Conservation (phyloP, 805 yeast species). For the Teunomyces tritomae region DNA sequence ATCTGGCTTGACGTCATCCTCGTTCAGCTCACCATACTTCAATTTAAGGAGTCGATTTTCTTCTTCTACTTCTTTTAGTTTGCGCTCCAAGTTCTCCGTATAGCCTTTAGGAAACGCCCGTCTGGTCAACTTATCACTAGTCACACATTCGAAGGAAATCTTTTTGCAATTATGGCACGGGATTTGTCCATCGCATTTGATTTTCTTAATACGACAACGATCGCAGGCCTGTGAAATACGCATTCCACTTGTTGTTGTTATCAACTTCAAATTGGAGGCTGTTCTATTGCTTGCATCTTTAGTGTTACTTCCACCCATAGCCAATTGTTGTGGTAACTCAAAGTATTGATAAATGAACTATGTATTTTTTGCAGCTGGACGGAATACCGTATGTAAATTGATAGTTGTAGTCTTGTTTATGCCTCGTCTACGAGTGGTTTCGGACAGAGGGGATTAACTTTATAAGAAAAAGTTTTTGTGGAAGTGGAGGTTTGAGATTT, state of each 20-base stretch:
- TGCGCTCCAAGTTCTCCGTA: slow-evolving; percentile 69
- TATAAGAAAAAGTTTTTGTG: slow-evolving; percentile 3
- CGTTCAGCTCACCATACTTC: neutral
- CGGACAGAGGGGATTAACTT: slow-evolving; percentile 4
- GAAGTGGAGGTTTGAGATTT: neutral
- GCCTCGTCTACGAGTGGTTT: neutral
- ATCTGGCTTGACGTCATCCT: neutral
- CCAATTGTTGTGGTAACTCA: neutral
- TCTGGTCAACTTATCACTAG: slow-evolving; percentile 70
- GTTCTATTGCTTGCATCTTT: slow-evolving; percentile 14
- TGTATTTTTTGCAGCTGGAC: neutral
- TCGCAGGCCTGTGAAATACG: slow-evolving; percentile 81
- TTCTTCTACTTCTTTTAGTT: slow-evolving; percentile 58
- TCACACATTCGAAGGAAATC: slow-evolving; percentile 66
- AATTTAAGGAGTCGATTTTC: slow-evolving; percentile 42
- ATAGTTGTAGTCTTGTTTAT: neutral
- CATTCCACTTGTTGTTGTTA: slow-evolving; percentile 37
- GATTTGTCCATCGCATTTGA: slow-evolving; percentile 69
- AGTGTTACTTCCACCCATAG: neutral
- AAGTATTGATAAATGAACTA: neutral
- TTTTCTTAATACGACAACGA: slow-evolving; percentile 72
- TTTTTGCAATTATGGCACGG: slow-evolving; percentile 70
- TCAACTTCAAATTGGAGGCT: slow-evolving; percentile 32
- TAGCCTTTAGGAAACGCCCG: slow-evolving; percentile 81
- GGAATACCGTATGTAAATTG: neutral